Base-by-base conservation (phyloP, 2,329 filamentous ascomycete species). In the Ceratocystis papillata region DNA sequence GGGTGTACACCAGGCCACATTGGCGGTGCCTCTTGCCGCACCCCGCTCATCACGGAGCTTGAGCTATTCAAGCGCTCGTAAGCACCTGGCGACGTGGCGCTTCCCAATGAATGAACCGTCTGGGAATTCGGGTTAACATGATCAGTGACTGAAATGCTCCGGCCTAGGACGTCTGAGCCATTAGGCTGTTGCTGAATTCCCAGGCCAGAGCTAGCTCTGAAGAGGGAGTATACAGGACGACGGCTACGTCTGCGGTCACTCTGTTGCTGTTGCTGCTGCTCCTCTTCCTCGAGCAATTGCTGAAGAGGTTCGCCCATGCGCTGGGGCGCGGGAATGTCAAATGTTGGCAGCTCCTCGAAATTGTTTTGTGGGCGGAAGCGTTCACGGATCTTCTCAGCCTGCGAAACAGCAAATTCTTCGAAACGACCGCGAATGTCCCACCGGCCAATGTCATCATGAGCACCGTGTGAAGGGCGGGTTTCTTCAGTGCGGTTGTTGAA, bases 261-360 rank as follows among this genome's bases (percentile, higher is more conserved):
- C 33, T 66, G 44, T 7, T 44, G 25, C 62, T 37, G 30, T 37
- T 41, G 50, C 37, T 44, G 63, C 30, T 62, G 45, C 41, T 73
- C 78, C 66, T 83, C 81, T 68, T 85, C 82, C 67, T 84, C 81
- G 1, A 84, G 73, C 6, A 85, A 76, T 65, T 80, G 78, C n/a
- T 80, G 79, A 3, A 86, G 72, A 60, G 82, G 80, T 0, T 80
- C 79, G 4, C 83, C 82, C 67, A 79, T 76, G n/a, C 84, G 78
- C 45, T 80, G 78, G 20, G 84, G 84, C 0, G 84, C 83, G 2
- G 84, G 84, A 15, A 87, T 85, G 6, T 85, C 79, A 20, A 78
- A 83, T 1, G 84, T 79, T 1, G 83, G 83, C 20, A 87, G 74
- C 68, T 78, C 80, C 22, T 81, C 80, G 1, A 79, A 82, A 69